Evolutionary conservation across 2,329 filamentous ascomycete species (phyloP).

Genomic region (Hymenoscyphus linearis): DNA sequence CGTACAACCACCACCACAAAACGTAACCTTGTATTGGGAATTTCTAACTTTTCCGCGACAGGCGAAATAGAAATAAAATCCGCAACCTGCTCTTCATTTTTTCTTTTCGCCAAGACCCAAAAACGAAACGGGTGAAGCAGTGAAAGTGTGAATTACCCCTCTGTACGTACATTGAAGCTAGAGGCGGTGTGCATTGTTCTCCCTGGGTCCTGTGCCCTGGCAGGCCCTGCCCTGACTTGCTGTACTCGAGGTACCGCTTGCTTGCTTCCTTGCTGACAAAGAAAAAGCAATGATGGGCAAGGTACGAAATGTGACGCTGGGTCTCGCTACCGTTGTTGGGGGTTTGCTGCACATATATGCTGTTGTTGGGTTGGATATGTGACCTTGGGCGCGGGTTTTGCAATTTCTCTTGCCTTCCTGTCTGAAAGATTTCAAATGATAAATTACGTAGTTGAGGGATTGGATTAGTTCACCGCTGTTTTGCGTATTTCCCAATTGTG

Average conservation of each 20-base stretch:
- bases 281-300: background rate
- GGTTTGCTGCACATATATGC: background rate
- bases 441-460: background rate
- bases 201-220: background rate
- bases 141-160: background rate
- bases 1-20: background rate
- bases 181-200: background rate
- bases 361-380: background rate
- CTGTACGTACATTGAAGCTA: background rate
- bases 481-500: background rate
- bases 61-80: background rate
- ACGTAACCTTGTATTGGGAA: background rate
- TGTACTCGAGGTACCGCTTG: no score
- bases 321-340: slow-evolving; percentile 1
- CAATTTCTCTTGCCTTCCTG: background rate
- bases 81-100: background rate
- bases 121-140: background rate
- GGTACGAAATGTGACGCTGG: background rate
- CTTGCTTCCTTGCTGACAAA: background rate
- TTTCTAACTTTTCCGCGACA: background rate
- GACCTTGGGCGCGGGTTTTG: background rate
- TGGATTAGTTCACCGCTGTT: background rate
- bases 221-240: no score
- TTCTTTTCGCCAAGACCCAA: background rate
- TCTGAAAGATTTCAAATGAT: background rate